Base-by-base conservation (phyloP, 108 stramenopile genomes). In the Stephanodiscus minutulus region DNA sequence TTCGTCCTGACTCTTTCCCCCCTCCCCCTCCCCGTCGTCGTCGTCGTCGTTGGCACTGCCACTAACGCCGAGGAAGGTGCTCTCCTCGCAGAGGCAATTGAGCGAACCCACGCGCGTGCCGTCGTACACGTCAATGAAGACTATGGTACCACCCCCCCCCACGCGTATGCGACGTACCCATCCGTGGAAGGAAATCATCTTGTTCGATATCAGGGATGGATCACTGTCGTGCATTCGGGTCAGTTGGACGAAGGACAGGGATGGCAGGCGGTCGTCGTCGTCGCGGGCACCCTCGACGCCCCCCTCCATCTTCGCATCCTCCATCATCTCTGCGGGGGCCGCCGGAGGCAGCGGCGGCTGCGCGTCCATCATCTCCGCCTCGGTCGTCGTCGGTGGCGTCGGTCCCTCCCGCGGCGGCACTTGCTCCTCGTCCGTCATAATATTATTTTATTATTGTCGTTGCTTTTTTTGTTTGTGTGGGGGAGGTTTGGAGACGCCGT, bases 101-200 rank as follows among this genome's bases (percentile, higher is more conserved):
- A 85, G 65, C 12, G 74, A 64, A 18, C 78, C 75, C 0, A 88
- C 83, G 25, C 72, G 76, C 48, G 87, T 88, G 31, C 87, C 87
- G 61, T 88, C 87, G 61, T 84, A 83, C 31, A 86, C 18, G 64
- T 88, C 87, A 17, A 88, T 72, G 49, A 88, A 88, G 55, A 84
- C 81, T 36, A 88, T 81, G 49, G 74, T 75, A 7, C 87, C 87
- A 24, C 83, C 87, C 46, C 87, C 87, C 6, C 83, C 83, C 18
- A 80, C 57, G 46, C 87, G 83, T 7, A 80, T 74, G 5, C 81
- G 66, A 48, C 83, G 83, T 20, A 86, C 82, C 87, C 87, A 88
- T 27, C 87, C 87, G 61, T 85, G 72, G 68, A 86, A 79, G 55
- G 62, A 57, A 17, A 70, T 72, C 13, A 21, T 46, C 55, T 72